These are phyloP conservation scores for Macrolepiota albuminosa DNA, from an alignment of 768 basidiomycete genomes.

Conservation along the genomic window DNA sequence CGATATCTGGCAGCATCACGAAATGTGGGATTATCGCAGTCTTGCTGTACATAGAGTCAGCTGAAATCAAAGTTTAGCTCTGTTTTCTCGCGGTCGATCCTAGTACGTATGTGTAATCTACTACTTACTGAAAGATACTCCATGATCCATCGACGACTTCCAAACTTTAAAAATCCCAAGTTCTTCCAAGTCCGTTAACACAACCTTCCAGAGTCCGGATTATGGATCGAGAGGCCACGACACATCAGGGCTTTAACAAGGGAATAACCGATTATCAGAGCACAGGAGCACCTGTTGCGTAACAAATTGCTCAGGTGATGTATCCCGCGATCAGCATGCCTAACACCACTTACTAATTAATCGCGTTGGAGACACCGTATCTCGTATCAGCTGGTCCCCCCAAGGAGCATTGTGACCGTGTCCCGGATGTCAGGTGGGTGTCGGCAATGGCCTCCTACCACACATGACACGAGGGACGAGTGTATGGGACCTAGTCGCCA, in stretches of 20 bases:
- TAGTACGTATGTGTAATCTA: background rate
- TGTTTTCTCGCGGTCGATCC: background rate
- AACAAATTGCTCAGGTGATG: slow-evolving; percentile 15
- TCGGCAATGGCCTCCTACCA: slow-evolving; percentile 10
- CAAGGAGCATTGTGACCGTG: slow-evolving; percentile 12
- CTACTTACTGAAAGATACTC: too few relatives aligned
- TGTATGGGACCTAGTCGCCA: slow-evolving; percentile 2
- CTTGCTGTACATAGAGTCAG: background rate
- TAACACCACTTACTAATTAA: slow-evolving; percentile 4
- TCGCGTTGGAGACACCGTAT: slow-evolving; percentile 2
- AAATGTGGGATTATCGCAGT: background rate
- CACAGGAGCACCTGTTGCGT: background rate
- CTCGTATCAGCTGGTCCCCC: slow-evolving; percentile 10
- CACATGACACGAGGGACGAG: slow-evolving; percentile 9
- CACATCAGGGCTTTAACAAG: background rate
- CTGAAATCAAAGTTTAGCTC: background rate
- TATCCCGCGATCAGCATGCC: slow-evolving; percentile 12
- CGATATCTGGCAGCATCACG: background rate
- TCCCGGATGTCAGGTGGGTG: slow-evolving; percentile 11
- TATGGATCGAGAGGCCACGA: background rate
- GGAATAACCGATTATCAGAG: too few relatives aligned
- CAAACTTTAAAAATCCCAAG: background rate
- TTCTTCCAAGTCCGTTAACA: background rate
- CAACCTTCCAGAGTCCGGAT: background rate
- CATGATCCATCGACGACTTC: too few relatives aligned